Conservation (phyloP, 2,329 filamentous ascomycete species). For the Ophiostoma australiae region DNA sequence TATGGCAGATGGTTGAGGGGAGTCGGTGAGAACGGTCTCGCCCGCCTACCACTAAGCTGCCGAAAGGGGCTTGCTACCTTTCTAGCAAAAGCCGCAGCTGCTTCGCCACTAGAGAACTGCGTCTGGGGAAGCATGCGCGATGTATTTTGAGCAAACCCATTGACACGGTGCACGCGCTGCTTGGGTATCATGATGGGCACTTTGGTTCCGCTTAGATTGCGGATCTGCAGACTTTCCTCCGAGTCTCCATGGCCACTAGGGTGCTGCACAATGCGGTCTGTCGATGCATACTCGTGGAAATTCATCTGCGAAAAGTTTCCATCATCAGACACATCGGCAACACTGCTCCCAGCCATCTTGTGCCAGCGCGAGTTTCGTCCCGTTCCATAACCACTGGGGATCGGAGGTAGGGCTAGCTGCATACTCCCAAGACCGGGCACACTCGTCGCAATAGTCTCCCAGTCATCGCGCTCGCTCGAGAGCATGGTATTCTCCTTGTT, state of each 20-base stretch:
- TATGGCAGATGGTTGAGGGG: constrained; percentile 14
- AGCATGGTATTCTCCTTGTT: constrained; percentile 21
- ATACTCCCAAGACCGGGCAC: constrained; percentile 31
- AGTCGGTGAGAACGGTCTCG: constrained; percentile 21
- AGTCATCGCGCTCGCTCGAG: constrained; percentile 36
- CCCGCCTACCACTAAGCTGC: constrained; percentile 15
- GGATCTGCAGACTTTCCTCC: constrained; percentile 25
- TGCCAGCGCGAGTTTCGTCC: background rate
- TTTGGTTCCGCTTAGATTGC: constrained; percentile 28
- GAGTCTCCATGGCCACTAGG: constrained; percentile 24
- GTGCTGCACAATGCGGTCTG: constrained; percentile 32
- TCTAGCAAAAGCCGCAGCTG: constrained; percentile 12
- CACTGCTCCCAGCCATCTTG: constrained; percentile 38
- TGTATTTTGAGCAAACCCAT: constrained; percentile 32
- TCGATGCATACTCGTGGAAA: constrained; percentile 30
- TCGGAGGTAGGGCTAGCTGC: constrained; percentile 17
- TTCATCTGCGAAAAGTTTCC: constrained; percentile 23
- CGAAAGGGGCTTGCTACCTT: constrained; percentile 25
- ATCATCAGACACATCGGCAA: constrained; percentile 43
- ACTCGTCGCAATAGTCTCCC: constrained; percentile 39
- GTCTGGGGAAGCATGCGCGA: constrained; percentile 25
- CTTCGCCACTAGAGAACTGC: constrained; percentile 15
- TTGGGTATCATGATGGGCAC: constrained; percentile 33
- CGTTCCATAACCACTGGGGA: background rate
- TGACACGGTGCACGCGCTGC: constrained; percentile 34